A percentile compares a stretch with the other conserved stretches of the same genome.
phyloP scores from a whole-genome alignment of 805 yeast genomes.

The Kuraishia piskuri region DNA sequence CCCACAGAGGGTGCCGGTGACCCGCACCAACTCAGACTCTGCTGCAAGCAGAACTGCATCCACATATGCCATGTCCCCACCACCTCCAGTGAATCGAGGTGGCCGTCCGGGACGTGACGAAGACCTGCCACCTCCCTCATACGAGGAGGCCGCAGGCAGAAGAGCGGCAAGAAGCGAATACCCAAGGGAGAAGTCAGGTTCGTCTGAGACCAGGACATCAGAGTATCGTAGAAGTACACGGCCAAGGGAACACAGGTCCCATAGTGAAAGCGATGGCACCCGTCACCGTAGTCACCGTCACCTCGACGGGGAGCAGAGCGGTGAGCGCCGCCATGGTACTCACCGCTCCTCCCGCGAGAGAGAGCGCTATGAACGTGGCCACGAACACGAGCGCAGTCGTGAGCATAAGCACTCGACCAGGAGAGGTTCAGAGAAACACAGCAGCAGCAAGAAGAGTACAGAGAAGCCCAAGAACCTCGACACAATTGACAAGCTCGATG shows the following conservation, averaged over 20 bases:
- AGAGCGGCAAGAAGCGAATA: slow-evolving; percentile 32
- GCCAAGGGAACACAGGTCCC: slow-evolving; percentile 15
- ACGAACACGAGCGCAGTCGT: slow-evolving; percentile 7
- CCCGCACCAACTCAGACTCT: slow-evolving; percentile 24
- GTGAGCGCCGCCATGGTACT: slow-evolving; percentile 2
- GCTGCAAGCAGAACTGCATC: slow-evolving; percentile 14
- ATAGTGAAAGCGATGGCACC: slow-evolving; percentile 8
- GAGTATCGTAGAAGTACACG: slow-evolving; percentile 7
- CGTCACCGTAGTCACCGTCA: not conserved
- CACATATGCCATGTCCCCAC: slow-evolving; percentile 10
- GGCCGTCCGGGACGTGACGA: slow-evolving; percentile 4
- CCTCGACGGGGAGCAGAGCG: not conserved
- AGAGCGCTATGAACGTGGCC: slow-evolving; percentile 9
- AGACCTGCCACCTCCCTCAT: slow-evolving; percentile 44
- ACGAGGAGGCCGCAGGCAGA: slow-evolving; percentile 60
- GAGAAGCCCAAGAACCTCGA: slow-evolving; percentile 70
- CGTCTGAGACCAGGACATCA: not conserved
- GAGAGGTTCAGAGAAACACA: slow-evolving; percentile 15
- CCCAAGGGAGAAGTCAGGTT: slow-evolving; percentile 39
- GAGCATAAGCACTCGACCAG: slow-evolving; percentile 4
- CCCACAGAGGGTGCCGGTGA: slow-evolving; percentile 17
- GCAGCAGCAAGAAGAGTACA: slow-evolving; percentile 21
- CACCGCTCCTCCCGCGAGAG: slow-evolving; percentile 13
- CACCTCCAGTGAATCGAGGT: not conserved
- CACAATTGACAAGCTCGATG: slow-evolving; percentile 92